Base-by-base conservation (phyloP, 78 protist genomes). In the Tieghemostelium lacteum region DNA sequence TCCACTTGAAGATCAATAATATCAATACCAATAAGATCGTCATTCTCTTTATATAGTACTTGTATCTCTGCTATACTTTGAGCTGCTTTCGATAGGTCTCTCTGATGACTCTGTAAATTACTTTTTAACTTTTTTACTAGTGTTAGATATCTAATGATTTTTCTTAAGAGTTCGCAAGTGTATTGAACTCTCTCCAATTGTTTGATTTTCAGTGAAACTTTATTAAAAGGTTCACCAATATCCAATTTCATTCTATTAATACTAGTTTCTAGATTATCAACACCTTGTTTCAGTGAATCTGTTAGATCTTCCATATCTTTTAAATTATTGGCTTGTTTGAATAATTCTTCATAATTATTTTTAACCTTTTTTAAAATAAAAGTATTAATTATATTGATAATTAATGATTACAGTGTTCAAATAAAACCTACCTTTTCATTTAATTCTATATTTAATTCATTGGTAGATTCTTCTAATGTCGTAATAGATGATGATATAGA, bases 31-130 rank as follows among this genome's bases (percentile, higher is more conserved):
- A 22, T 54, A 61, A 88, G 31, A 73, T 83, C 63, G n/a, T n/a
- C n/a, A 29, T 62, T 39, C 22, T 57, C 91, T n/a, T 83, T 69
- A 50, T 57, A 55, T 33, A 83, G 31, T 69, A 42, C 26, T 58
- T 83, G 40, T 45, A 88, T 63, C 40, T 88, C 93, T 52, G 64
- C 52, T 34, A 88, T 75, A 28, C 85, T 75, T 75, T 88, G 93
- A 7, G 93, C 93, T 20, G 93, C 72, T 75, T 88, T 88, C 22
- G 86, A 40, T 66, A 88, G 26, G 49, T 88, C 93, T 66, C 93
- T 61, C 34, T 42, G 36, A 45, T 77, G 87, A 34, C 54, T 65
- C 37, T 73, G 73, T 12, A 88, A 40, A 71, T 88, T 76, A 31
- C n/a, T 77, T 45, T 74, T 88, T 45, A 88, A 37, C 34, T 88